A percentile compares a stretch with the other conserved stretches of the same genome.
phyloP scores from a whole-genome alignment of 768 basidiomycete genomes.

The Lentinus tigrinus region DNA sequence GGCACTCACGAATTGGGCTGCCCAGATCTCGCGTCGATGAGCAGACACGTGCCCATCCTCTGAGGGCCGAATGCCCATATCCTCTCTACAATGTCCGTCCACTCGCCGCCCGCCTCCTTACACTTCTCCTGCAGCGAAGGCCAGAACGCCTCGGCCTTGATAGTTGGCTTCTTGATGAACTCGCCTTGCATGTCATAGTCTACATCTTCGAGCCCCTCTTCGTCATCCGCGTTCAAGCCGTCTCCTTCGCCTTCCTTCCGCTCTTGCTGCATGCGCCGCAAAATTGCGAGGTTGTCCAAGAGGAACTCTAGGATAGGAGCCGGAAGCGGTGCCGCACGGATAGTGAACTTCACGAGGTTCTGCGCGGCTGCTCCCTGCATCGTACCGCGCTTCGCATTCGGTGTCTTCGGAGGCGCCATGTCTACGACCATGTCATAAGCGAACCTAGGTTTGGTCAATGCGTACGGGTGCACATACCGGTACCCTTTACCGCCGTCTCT shows the following conservation, averaged over 20 bases:
- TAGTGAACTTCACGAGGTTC: constrained; percentile 73
- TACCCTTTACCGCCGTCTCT: constrained; percentile 84
- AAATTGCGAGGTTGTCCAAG: constrained; percentile 60
- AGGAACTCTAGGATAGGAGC: constrained; percentile 71
- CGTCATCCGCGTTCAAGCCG: not conserved
- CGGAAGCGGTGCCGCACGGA: constrained; percentile 84
- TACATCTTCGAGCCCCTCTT: constrained; percentile 27
- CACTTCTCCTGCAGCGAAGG: constrained; percentile 60
- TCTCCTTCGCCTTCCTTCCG: constrained; percentile 16
- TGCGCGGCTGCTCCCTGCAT: constrained; percentile 67
- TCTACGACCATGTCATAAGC: constrained; percentile 45
- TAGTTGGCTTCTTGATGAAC: constrained; percentile 57
- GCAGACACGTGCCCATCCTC: constrained; percentile 78
- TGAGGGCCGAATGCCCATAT: constrained; percentile 95
- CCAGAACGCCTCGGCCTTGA: constrained; percentile 84
- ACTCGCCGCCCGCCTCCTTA: constrained; percentile 69
- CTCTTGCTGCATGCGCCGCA: constrained; percentile 61
- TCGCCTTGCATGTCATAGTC: constrained; percentile 53
- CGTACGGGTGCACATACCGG: constrained; percentile 45
- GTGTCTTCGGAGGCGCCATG: constrained; percentile 82
- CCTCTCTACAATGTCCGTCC: constrained; percentile 66
- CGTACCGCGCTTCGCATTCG: constrained; percentile 72
- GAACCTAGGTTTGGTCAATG: not conserved
- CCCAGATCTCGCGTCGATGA: constrained; percentile 70
- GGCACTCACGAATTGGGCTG: constrained; percentile 54